phyloP scores from a whole-genome alignment of 306 rosid genomes.

The Dalbergia cultrata region DNA sequence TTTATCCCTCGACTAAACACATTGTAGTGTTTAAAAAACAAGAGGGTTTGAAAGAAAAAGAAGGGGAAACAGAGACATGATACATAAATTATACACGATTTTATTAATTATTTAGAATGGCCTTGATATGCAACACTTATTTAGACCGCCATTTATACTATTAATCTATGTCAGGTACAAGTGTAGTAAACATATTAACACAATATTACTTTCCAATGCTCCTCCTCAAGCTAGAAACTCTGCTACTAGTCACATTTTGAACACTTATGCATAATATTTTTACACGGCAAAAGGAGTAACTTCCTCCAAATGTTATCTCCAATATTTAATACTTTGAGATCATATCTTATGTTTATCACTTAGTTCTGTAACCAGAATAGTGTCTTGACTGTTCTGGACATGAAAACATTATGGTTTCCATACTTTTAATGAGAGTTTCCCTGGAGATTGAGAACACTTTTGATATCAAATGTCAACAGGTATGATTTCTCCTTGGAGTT shows the following conservation, averaged over 20 bases:
- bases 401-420: slow-evolving; percentile 23
- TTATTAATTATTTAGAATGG: background rate
- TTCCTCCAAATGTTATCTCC: slow-evolving; percentile 27
- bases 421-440: slow-evolving; percentile 27
- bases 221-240: background rate
- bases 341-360: background rate
- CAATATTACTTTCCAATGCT: background rate
- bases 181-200: background rate
- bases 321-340: slow-evolving; percentile 2
- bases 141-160: slow-evolving; percentile 22
- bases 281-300: background rate
- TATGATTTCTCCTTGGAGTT: slow-evolving; percentile 86
- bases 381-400: slow-evolving; percentile 22
- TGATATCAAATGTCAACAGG: slow-evolving; percentile 65
- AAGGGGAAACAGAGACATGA: background rate
- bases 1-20: too few species aligned
- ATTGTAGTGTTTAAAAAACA: background rate
- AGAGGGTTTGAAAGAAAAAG: slow-evolving; percentile 17
- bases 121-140: slow-evolving; percentile 9
- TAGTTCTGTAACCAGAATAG: background rate
- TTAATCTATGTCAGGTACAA: slow-evolving; percentile 20
- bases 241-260: background rate
- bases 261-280: background rate
- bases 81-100: background rate
- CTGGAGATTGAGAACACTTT: slow-evolving; percentile 46